Percentiles rank a stretch among this genome's conserved stretches.
Conservation (phyloP, 2,329 filamentous ascomycete genomes). For the Calonectria hongkongensis region DNA sequence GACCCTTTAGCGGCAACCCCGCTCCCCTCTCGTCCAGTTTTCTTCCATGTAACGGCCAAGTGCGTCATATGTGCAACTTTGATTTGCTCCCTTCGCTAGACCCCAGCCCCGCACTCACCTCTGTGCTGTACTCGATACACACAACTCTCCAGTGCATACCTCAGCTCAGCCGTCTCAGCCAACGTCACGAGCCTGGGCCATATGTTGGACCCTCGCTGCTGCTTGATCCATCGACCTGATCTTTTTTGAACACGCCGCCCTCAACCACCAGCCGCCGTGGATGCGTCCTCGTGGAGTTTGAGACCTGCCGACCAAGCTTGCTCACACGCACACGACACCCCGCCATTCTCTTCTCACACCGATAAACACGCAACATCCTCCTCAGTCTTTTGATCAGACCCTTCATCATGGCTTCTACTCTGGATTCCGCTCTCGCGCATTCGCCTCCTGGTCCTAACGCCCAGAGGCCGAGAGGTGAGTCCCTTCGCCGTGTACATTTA, state of each 20-base stretch:
- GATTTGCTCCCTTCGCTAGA: conserved; percentile 22
- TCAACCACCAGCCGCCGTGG: conserved; percentile 24
- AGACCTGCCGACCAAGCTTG: conserved; percentile 23
- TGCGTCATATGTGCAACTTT: conserved; percentile 23
- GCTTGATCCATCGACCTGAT: conserved; percentile 16
- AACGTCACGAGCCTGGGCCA: conserved; percentile 35
- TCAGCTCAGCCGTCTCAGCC: conserved; percentile 22
- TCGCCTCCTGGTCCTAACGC: conserved; percentile 64
- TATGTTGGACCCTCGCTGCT: conserved; percentile 13
- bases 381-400: conserved; percentile 29
- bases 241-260: conserved; percentile 16
- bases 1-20: conserved; percentile 3
- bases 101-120: conserved; percentile 21
- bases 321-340: conserved; percentile 35
- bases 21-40: conserved; percentile 17
- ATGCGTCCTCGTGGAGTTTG: conserved; percentile 22
- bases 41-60: conserved; percentile 12
- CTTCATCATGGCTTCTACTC: conserved; percentile 64
- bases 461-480: conserved; percentile 68
- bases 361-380: conserved; percentile 42
- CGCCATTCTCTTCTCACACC: conserved; percentile 23
- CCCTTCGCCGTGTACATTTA: not conserved
- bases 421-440: conserved; percentile 63
- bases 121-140: conserved; percentile 26
- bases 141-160: conserved; percentile 20